Percentiles rank a stretch among this genome's conserved stretches.
phyloP scores from a whole-genome alignment of 2,329 filamentous ascomycete species.

The Apiospora koreana region DNA sequence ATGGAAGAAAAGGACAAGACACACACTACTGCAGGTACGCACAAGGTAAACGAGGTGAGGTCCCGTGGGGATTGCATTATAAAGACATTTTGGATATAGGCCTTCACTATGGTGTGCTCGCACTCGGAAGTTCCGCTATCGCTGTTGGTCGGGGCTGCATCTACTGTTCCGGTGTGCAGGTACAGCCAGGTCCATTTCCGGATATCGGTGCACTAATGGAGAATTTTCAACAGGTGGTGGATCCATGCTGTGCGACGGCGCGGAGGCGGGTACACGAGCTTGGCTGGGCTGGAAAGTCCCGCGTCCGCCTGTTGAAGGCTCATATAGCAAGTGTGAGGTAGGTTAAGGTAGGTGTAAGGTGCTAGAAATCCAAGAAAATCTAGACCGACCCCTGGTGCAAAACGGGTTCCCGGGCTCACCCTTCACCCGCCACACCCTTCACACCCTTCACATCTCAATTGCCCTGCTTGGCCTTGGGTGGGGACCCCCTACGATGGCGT shows the following conservation, averaged over 20 bases:
- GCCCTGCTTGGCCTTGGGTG: not conserved
- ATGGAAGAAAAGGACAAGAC: not conserved
- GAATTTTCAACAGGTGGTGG: not conserved
- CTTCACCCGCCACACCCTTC: too few species aligned
- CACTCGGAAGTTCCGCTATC: not conserved
- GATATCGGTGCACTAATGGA: not conserved
- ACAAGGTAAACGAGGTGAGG: not conserved
- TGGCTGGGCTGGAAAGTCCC: not conserved
- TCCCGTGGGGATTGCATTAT: not conserved
- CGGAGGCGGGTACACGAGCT: not conserved
- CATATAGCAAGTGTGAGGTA: too few species aligned
- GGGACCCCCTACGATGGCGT: not conserved
- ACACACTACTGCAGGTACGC: constrained; percentile 3
- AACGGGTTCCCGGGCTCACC: not conserved
- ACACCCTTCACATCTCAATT: not conserved
- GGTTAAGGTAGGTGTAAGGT: too few species aligned
- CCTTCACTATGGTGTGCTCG: not conserved
- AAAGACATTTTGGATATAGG: not conserved
- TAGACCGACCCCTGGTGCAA: not conserved
- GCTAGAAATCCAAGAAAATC: not conserved
- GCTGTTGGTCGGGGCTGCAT: not conserved
- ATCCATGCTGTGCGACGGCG: not conserved
- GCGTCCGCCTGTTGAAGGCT: not conserved
- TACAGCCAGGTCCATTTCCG: not conserved
- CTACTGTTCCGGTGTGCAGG: not conserved